phyloP scores from a whole-genome alignment of 805 yeast genomes.

The Wickerhamiella dianesei region DNA sequence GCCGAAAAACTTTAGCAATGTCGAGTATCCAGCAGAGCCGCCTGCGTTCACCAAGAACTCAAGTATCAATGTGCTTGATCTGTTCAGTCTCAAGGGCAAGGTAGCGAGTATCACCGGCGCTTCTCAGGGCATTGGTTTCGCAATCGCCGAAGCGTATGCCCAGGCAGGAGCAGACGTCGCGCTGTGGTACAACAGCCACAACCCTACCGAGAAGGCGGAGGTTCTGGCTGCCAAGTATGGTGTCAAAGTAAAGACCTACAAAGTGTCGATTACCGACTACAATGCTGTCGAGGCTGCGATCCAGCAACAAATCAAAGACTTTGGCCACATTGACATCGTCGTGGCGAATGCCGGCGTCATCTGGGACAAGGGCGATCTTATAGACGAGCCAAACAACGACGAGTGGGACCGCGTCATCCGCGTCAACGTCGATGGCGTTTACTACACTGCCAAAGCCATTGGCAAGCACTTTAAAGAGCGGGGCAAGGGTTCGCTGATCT shows the following conservation, averaged over 20 bases:
- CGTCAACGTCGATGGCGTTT: constrained; percentile 69
- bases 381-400: constrained; percentile 35
- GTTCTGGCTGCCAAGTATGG: constrained; percentile 43
- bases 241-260: constrained; percentile 49
- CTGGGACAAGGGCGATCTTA: constrained; percentile 56
- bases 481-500: constrained; percentile 63
- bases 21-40: constrained; percentile 15
- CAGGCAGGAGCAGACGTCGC: constrained; percentile 84
- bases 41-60: constrained; percentile 14
- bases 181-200: constrained; percentile 48
- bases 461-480: constrained; percentile 66
- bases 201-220: constrained; percentile 49
- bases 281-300: constrained; percentile 39
- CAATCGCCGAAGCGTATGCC: constrained; percentile 70
- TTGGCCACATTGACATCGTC: constrained; percentile 69
- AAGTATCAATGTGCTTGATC: constrained; percentile 16
- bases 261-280: constrained; percentile 40
- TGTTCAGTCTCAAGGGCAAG: constrained; percentile 39
- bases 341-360: constrained; percentile 88
- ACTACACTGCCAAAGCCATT: constrained; percentile 62
- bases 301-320: constrained; percentile 43
- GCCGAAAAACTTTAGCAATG: constrained; percentile 29
- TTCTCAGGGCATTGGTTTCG: constrained; percentile 73
- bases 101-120: constrained; percentile 76
- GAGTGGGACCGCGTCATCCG: constrained; percentile 63